Conservation (phyloP, 1,139 yeast species). For the Kodamaea suecica region DNA sequence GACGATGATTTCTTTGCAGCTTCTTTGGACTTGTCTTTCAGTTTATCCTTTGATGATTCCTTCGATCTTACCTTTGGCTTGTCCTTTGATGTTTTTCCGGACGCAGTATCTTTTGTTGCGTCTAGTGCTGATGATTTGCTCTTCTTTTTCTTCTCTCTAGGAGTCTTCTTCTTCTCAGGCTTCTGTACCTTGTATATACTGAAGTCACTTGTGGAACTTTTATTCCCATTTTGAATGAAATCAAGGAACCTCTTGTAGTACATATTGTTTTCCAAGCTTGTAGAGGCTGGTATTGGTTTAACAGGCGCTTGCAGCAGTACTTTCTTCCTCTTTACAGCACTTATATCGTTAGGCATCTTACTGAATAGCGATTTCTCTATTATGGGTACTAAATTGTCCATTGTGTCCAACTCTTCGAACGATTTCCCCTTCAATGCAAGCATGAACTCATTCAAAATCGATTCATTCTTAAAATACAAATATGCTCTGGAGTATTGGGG, state of each 20-base stretch:
- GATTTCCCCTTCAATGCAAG: constrained; percentile 19
- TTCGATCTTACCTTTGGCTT: no score
- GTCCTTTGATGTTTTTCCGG: background rate
- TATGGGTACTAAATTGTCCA: constrained; percentile 25
- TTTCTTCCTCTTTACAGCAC: background rate
- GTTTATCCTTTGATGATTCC: background rate
- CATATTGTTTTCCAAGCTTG: constrained; percentile 8
- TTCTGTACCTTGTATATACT: constrained; percentile 10
- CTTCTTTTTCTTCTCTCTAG: constrained; percentile 1
- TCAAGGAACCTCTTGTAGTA: constrained; percentile 13
- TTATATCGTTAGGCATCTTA: constrained; percentile 19
- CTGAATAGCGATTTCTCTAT: constrained; percentile 24
- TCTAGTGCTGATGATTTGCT: background rate
- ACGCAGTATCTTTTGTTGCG: background rate
- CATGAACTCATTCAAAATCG: constrained; percentile 15
- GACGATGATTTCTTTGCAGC: background rate
- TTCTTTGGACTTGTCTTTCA: background rate
- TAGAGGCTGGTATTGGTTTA: no score
- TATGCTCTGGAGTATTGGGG: constrained; percentile 32
- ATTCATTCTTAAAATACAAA: constrained; percentile 19
- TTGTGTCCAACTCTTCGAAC: constrained; percentile 20
- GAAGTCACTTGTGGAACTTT: constrained; percentile 8
- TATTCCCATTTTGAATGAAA: constrained; percentile 13
- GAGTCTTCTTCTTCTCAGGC: constrained; percentile 6
- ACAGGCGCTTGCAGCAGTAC: background rate